Evolutionary conservation across 2,329 filamentous ascomycete genomes (phyloP), one percentile per base, ranked within the genome.

Genomic region (Aspergillus ibericus): DNA sequence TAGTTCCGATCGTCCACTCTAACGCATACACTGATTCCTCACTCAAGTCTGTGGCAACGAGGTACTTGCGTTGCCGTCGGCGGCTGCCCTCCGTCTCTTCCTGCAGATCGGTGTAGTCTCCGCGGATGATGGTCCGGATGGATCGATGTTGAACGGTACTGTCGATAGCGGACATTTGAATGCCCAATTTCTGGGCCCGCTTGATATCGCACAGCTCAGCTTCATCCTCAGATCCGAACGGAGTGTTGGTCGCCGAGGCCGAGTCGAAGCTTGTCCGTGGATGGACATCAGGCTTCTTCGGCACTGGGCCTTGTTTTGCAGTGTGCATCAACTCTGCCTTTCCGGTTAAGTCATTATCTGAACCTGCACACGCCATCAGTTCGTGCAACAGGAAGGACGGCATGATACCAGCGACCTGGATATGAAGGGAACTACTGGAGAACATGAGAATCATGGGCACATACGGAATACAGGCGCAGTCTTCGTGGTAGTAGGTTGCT

Each of bases 1-100:
- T 92, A 0, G 93, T 98, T 7, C 95, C 95, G 56, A 99, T 93
- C 0, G 93, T 95, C 95, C 95, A 99, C 74, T 99, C 95, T 32
- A 99, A 82, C 1, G 95, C 95, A 73, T 98, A 96, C 6, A 91
- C 91, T 4, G 93, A 93, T 77, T 99, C 95, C 36, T 95, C 91
- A 66, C 93, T 97, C 3, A 98, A 80, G 75, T 99, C 95, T 0
- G 92, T 97, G 3, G 95, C 93, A n/a, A 97, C 92, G 15, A 99
- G 80, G 72, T 98, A 99, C 68, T 95, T 96, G 54, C 95, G 85
- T 60, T 93, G 85, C 54, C 90, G 86, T 51, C 90, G 86, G 51
- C 91, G 83, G 53, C 92, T 91, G 12, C 91, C 89, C 57, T 93
- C 88, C 0, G 90, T 90, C 68, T 93, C 87, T 64, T 88, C 84